Evolutionary conservation across 768 basidiomycete species (phyloP), one percentile per base, ranked within the genome.

Genomic region (Russula foetens): DNA sequence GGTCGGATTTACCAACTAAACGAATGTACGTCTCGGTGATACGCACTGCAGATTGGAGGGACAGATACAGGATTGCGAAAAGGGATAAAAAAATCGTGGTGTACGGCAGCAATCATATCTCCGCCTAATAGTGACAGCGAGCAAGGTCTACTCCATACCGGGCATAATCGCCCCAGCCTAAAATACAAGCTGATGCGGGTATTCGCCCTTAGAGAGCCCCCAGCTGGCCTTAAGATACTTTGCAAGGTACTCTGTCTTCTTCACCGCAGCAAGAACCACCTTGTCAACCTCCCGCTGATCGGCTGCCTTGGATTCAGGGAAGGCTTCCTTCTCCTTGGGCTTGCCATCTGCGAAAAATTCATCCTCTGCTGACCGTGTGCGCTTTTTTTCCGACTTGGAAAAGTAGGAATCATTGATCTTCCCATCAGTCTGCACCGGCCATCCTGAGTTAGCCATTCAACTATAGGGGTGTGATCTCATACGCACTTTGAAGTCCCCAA

Each of bases 341-440:
- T 90, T 91, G 71, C 92, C 93, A 67, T 89, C 92, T 71, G 86
- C 83, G 72, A 99, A 98, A 82, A 98, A 99, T 75, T 98, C 96
- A 67, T 86, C 88, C 81, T 99, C 97, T 66, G 94, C 92, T 58
- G 92, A 91, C 64, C 77, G 72, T 62, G 85, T 76, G 60, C 80
- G 79, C 74, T 91, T 88, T 68, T 79, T 72, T 66, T 82, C 75
- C 60, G 85, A 74, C 79, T 97, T 97, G 71, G 85, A 76, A 72
- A 99, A 98, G 80, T 96, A 98, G 26, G 90, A 77, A 73, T 99
- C 97, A 77, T 88, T 88, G 79, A 98, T 78, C 77, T 95, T 91
- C 68, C 90, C 84, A 71, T 91, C 85, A 64, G 93, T 72, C 93
- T 96, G 69, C 21, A 23, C 3, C 17, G 11, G 48, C 41, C 33